phyloP scores from a whole-genome alignment of 1,284 basidiomycete genomes.

The Mycocalia duriaeana region DNA sequence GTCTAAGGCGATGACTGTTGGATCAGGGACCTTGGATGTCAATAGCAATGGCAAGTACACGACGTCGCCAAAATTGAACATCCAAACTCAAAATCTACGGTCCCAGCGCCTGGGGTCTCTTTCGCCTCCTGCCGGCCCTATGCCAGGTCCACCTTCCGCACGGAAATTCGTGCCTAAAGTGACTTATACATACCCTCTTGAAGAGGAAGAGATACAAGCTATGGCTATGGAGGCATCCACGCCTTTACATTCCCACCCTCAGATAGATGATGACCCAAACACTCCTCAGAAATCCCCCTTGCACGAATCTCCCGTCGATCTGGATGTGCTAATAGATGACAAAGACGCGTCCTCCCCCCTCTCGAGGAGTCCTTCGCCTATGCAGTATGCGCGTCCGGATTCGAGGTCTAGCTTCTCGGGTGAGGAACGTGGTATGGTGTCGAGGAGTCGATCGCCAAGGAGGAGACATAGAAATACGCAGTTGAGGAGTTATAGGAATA shows the following conservation, averaged over 20 bases:
- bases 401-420: conserved; percentile 13
- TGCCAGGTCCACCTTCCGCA: neutral
- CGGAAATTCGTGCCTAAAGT: too few relatives aligned
- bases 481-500: conserved; percentile 17
- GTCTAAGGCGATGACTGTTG: too few relatives aligned
- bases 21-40: neutral
- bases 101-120: neutral
- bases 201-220: neutral
- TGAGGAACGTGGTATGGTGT: conserved; percentile 2
- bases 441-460: conserved; percentile 4
- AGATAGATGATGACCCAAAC: too few relatives aligned
- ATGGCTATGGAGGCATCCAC: neutral
- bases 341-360: conserved; percentile 9
- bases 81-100: neutral
- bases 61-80: neutral
- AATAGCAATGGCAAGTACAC: neutral
- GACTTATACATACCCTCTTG: neutral
- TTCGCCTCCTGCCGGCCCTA: neutral
- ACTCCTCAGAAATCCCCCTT: too few relatives aligned
- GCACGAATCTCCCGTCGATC: conserved; percentile 10
- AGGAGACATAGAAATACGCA: conserved; percentile 15
- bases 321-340: conserved; percentile 18
- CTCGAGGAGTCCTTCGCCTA: conserved; percentile 18
- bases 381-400: conserved; percentile 17
- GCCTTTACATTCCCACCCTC: conserved; percentile 13